Evolutionary conservation across 176 grass and related monocot genomes (phyloP), one percentile per base, ranked within the genome.

Genomic region (Saccharum officinarum): DNA sequence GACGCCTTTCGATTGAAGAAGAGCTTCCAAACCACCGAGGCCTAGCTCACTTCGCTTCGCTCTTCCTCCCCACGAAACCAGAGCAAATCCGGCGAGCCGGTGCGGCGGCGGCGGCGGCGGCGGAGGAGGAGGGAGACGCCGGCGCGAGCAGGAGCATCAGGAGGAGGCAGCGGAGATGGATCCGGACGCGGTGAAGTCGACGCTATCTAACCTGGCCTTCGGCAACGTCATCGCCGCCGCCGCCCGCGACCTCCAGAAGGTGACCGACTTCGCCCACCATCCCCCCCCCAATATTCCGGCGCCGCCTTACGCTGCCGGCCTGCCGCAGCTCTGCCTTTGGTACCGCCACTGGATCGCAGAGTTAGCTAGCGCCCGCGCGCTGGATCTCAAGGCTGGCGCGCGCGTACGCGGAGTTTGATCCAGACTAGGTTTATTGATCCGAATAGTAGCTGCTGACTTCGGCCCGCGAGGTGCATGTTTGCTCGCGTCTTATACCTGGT

Each of bases 171-270:
- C 33, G 26, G 67, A 73, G 82, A 98, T 98, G 96, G 91, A 98
- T 92, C 93, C 96, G 54, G 93, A 98, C 44, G 8, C 85, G 10
- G 88, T 98, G 72, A 87, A 81, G 82, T 90, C 91, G 47, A 98
- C 90, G 66, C 89, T 98, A 23, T 94, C 94, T n/a, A 89, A 80
- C 81, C 86, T 98, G 2, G 89, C 89, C 39, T 86, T 98, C 67
- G 93, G 93, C 38, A 98, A 95, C 82, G 93, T 94, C 80, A 87
- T 98, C 73, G 89, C 89, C 25, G 97, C 97, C 40, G 96, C 96
- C 34, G 93, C 93, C 61, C 92, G 96, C 78, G 86, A 98, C 84
- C 95, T 95, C 88, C 85, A 98, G 76, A 98, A 98, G 93, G 97
- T 98, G 41, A 63, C 30, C 42, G 33, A 37, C 30, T 11, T 10